These are phyloP conservation scores for Nicotiana undulata DNA, from an alignment of 257 asterid species.

Conservation along the genomic window DNA sequence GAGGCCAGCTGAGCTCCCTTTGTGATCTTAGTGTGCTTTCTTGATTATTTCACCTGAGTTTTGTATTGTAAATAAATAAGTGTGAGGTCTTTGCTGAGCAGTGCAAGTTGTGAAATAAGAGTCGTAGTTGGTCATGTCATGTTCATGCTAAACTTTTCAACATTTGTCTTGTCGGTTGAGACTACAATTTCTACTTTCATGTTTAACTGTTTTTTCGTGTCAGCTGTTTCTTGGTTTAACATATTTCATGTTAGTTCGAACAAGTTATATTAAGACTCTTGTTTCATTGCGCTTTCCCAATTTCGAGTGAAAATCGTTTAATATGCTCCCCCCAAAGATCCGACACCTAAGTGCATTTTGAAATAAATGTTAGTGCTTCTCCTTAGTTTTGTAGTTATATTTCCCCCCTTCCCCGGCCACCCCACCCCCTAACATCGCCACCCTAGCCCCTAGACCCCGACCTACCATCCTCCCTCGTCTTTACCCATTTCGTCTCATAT, in stretches of 20 bases:
- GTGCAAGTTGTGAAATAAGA: background rate
- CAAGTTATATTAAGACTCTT: background rate
- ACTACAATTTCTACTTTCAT: background rate
- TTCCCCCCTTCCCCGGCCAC: too few relatives aligned
- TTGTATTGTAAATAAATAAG: slow-evolving; percentile 32
- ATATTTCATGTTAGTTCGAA: background rate
- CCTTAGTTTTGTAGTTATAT: too few relatives aligned
- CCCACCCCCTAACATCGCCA: too few relatives aligned
- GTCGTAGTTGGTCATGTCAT: background rate
- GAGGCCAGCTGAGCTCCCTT: slow-evolving; percentile 30
- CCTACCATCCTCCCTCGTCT: too few relatives aligned
- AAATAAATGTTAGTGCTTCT: too few relatives aligned
- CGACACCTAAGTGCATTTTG: background rate
- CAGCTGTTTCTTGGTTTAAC: background rate
- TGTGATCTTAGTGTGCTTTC: background rate
- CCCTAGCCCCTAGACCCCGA: too few relatives aligned
- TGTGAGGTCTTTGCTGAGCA: slow-evolving; percentile 4
- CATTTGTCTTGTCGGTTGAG: background rate
- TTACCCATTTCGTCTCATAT: too few relatives aligned
- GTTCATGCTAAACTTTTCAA: background rate
- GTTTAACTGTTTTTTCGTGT: too few relatives aligned
- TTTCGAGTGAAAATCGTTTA: background rate
- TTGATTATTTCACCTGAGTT: background rate
- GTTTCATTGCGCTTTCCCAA: background rate
- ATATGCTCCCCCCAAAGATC: too few relatives aligned